These are phyloP conservation scores for Coriolopsis trogii DNA, from an alignment of 1,284 basidiomycete genomes.

Conservation along the genomic window DNA sequence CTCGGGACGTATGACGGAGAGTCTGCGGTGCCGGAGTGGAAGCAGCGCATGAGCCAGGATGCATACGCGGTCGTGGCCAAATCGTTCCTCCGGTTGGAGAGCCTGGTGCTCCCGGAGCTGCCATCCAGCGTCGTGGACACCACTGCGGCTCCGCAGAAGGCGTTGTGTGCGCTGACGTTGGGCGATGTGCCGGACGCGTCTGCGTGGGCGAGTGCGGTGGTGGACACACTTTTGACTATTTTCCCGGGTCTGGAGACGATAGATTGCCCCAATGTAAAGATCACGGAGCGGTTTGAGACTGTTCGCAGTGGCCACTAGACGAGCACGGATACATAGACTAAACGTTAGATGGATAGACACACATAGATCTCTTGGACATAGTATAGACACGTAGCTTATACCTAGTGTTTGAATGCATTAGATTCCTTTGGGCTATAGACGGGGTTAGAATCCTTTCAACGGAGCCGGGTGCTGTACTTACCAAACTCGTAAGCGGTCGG, in stretches of 20 bases:
- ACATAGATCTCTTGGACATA: background rate
- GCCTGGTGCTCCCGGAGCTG: constrained; percentile 42
- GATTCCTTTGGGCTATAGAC: no score
- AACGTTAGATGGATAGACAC: background rate
- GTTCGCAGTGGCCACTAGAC: background rate
- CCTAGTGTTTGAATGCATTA: no score
- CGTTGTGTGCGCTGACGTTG: constrained; percentile 18
- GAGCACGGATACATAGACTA: background rate
- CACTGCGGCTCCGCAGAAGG: constrained; percentile 6
- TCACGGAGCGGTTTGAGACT: constrained; percentile 15
- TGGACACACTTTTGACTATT: constrained; percentile 17
- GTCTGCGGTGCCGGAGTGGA: constrained; percentile 8
- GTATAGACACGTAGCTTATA: no score
- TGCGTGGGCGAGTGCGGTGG: constrained; percentile 12
- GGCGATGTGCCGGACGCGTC: constrained; percentile 16
- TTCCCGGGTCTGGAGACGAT: constrained; percentile 20
- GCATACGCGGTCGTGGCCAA: constrained; percentile 41
- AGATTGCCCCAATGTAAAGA: constrained; percentile 10
- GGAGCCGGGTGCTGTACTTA: no score
- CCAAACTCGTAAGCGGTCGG: background rate
- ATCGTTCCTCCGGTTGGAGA: constrained; percentile 38
- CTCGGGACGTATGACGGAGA: constrained; percentile 37
- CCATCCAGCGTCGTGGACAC: constrained; percentile 8
- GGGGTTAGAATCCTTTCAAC: no score
- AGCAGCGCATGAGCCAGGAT: constrained; percentile 38